These are phyloP conservation scores for Krasilnikovozyma curviuscula DNA, from an alignment of 768 basidiomycete genomes.

Conservation along the genomic window DNA sequence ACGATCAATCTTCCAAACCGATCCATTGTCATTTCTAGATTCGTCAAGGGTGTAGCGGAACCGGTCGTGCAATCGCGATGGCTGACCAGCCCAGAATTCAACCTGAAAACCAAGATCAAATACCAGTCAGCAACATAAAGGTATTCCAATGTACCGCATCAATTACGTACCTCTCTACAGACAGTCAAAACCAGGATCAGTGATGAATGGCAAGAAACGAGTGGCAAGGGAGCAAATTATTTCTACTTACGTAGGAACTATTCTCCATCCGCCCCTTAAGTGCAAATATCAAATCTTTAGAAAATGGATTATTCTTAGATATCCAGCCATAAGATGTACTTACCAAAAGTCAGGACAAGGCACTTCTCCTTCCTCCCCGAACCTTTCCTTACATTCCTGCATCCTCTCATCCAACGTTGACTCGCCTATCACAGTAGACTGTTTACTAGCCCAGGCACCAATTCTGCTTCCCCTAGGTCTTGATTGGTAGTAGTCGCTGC, in stretches of 20 bases:
- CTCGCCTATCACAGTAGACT: conserved; percentile 50
- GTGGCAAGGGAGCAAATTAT: no score
- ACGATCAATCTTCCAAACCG: conserved; percentile 8
- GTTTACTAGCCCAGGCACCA: conserved; percentile 84
- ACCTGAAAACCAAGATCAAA: background rate
- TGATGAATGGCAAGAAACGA: background rate
- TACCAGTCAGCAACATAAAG: background rate
- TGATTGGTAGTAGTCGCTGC: conserved; percentile 58
- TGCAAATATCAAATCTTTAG: no score
- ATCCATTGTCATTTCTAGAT: conserved; percentile 2
- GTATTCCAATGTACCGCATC: background rate
- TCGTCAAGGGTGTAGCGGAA: conserved; percentile 6
- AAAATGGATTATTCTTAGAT: no score
- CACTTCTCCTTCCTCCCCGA: conserved; percentile 37
- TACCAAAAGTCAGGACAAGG: conserved; percentile 8
- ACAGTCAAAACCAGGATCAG: background rate
- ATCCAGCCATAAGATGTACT: no score
- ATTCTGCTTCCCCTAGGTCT: conserved; percentile 67
- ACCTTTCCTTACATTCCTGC: conserved; percentile 28
- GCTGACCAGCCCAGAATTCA: conserved; percentile 13
- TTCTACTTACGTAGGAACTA: conserved; percentile 7
- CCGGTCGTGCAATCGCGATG: conserved; percentile 11
- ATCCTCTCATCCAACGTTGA: conserved; percentile 21
- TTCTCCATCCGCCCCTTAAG: conserved; percentile 12
- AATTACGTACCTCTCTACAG: background rate